A percentile compares a stretch with the other conserved stretches of the same genome.
Conservation (phyloP, 2,329 filamentous ascomycete genomes). For the Fusarium pseudoanthophilum region DNA sequence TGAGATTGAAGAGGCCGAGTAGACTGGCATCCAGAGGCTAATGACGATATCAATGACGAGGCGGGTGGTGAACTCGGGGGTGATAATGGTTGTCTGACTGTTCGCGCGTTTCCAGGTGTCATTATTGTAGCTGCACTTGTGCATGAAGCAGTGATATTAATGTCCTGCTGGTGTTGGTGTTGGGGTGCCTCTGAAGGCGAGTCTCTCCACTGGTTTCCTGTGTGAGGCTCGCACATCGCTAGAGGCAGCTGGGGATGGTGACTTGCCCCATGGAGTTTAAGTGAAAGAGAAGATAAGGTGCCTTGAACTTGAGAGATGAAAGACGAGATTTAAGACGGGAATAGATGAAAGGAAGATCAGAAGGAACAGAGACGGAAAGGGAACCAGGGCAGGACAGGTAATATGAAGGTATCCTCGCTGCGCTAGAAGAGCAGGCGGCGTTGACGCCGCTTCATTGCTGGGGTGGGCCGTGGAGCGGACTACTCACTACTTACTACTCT, state of each 20-base stretch:
- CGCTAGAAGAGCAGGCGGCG: conserved; percentile 44
- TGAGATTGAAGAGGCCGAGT: conserved; percentile 1
- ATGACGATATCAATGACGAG: conserved; percentile 11
- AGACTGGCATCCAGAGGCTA: not conserved
- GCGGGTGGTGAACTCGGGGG: conserved; percentile 33
- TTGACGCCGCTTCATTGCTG: conserved; percentile 43
- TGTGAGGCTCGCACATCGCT: conserved; percentile 42
- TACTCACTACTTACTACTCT: not conserved
- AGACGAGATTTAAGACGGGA: not conserved
- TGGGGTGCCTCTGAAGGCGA: conserved; percentile 24
- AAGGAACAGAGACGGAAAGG: conserved; percentile 13
- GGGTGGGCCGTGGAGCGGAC: conserved; percentile 41
- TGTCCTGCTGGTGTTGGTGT: conserved; percentile 4
- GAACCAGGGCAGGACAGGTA: conserved; percentile 30
- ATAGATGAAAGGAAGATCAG: conserved; percentile 11
- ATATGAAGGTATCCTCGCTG: conserved; percentile 47
- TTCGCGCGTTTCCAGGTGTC: not conserved
- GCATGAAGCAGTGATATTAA: not conserved
- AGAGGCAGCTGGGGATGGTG: conserved; percentile 21
- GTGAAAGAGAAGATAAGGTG: not conserved
- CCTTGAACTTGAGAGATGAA: not conserved
- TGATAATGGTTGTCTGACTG: conserved; percentile 25
- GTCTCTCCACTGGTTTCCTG: conserved; percentile 29
- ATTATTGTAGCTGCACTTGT: conserved; percentile 4
- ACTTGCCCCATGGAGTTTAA: conserved; percentile 37